Evolutionary conservation across 2,329 filamentous ascomycete species (phyloP).

Genomic region (Penicillium sp.): DNA sequence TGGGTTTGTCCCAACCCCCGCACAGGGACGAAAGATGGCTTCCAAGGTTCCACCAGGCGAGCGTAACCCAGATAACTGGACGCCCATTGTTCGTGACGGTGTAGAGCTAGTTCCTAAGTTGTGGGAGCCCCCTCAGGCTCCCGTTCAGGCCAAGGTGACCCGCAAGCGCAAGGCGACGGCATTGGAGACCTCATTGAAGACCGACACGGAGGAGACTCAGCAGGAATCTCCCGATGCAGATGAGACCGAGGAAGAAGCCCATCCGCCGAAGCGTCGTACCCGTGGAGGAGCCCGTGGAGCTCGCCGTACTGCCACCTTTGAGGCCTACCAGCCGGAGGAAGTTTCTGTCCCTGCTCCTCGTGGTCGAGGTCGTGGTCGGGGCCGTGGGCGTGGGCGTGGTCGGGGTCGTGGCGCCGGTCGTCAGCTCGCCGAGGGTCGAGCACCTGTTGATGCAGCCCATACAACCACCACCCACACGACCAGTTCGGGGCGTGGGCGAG

Average conservation of each 20-base stretch:
- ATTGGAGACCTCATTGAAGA: constrained; percentile 34
- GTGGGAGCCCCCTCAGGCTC: constrained; percentile 38
- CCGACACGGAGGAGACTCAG: constrained; percentile 35
- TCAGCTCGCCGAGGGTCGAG: constrained; percentile 23
- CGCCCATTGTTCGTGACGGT: constrained; percentile 41
- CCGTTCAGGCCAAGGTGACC: constrained; percentile 35
- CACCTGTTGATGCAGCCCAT: constrained; percentile 27
- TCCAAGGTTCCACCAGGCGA: constrained; percentile 41
- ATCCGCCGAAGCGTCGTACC: constrained; percentile 38
- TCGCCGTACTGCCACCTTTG: constrained; percentile 27
- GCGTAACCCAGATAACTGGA: constrained; percentile 49
- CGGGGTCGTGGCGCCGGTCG: constrained; percentile 21
- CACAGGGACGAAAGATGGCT: constrained; percentile 47
- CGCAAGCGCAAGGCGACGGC: constrained; percentile 46
- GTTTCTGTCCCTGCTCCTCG: constrained; percentile 18
- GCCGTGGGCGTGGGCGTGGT: constrained; percentile 38
- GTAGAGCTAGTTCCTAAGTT: constrained; percentile 43
- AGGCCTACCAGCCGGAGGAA: constrained; percentile 29
- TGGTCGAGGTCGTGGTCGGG: constrained; percentile 29
- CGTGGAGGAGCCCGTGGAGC: constrained; percentile 32
- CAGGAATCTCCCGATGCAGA: constrained; percentile 31
- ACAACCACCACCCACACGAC: constrained; percentile 17
- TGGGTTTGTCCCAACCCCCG: constrained; percentile 50
- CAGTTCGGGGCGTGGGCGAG: constrained; percentile 28
- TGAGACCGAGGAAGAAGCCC: constrained; percentile 35